A percentile compares a stretch with the other conserved stretches of the same genome.
Conservation (phyloP, 768 basidiomycete species). For the Zangia roseola region DNA sequence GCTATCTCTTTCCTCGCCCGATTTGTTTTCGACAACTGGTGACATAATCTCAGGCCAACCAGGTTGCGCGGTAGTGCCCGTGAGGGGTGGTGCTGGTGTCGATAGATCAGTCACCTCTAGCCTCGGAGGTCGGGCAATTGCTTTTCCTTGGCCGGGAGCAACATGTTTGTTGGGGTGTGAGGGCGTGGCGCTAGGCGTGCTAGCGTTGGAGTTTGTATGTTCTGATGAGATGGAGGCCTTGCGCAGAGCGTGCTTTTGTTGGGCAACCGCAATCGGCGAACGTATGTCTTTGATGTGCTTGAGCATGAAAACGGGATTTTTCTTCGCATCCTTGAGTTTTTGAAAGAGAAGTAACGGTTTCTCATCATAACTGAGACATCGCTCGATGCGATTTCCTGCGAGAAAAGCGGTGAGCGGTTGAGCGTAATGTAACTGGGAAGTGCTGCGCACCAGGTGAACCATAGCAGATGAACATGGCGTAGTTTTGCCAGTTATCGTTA, state of each 20-base stretch:
- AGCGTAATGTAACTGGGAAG: background rate
- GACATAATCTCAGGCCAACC: conserved; percentile 78
- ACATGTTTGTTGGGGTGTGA: conserved; percentile 24
- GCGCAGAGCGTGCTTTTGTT: conserved; percentile 91
- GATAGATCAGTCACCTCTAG: conserved; percentile 68
- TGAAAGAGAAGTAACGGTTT: conserved; percentile 97
- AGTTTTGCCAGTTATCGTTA: conserved; percentile 98
- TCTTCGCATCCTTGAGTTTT: conserved; percentile 93
- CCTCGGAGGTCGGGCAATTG: conserved; percentile 58
- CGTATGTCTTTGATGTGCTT: conserved; percentile 93
- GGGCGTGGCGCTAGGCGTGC: conserved; percentile 19
- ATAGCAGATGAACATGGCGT: conserved; percentile 99
- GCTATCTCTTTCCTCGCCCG: conserved; percentile 42
- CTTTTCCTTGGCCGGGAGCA: conserved; percentile 31
- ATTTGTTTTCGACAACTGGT: conserved; percentile 49
- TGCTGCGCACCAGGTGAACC: conserved; percentile 71
- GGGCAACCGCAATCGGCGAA: conserved; percentile 94
- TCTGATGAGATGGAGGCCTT: conserved; percentile 56
- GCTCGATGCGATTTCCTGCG: conserved; percentile 75
- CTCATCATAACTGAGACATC: conserved; percentile 96
- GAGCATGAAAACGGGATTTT: conserved; percentile 99
- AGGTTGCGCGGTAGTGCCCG: conserved; percentile 62
- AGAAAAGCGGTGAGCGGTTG: background rate
- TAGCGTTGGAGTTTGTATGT: conserved; percentile 14
- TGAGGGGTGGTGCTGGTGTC: conserved; percentile 50